These are phyloP conservation scores for Solanum gracilifrons DNA, from an alignment of 257 asterid genomes.

Conservation along the genomic window DNA sequence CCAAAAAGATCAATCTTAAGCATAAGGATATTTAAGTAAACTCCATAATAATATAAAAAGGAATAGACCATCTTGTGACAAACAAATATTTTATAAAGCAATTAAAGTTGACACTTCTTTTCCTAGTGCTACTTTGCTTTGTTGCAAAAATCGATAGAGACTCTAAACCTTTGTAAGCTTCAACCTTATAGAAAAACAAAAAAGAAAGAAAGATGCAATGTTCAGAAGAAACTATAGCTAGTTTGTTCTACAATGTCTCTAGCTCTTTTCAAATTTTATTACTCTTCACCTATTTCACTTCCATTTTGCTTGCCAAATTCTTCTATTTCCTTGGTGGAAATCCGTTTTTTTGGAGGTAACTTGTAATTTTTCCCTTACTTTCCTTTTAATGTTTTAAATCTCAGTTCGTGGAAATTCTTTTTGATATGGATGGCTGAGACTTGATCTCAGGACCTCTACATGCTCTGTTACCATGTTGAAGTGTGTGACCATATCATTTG, in stretches of 20 bases:
- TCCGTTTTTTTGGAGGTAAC: constrained; percentile 54
- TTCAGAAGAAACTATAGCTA: constrained; percentile 44
- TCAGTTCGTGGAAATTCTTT: not conserved
- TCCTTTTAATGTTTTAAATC: not conserved
- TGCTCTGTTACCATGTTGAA: not conserved
- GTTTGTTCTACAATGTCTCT: constrained; percentile 73
- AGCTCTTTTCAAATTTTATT: constrained; percentile 54
- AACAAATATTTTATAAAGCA: constrained; percentile 30
- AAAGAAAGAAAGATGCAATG: constrained; percentile 50
- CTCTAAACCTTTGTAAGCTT: not conserved
- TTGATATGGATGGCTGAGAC: not conserved
- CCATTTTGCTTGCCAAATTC: constrained; percentile 52
- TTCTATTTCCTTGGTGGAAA: constrained; percentile 69
- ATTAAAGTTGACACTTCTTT: constrained; percentile 35
- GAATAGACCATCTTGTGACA: constrained; percentile 11
- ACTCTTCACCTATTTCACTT: constrained; percentile 70
- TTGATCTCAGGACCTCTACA: not conserved
- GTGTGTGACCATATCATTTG: not conserved
- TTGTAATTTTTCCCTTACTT: not conserved
- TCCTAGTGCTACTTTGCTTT: constrained; percentile 34
- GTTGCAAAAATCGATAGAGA: constrained; percentile 18
- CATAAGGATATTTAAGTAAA: constrained; percentile 13
- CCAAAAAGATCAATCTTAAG: not conserved
- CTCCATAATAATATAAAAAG: not conserved
- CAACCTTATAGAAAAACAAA: not conserved